A percentile compares a stretch with the other conserved stretches of the same genome.
phyloP scores from a whole-genome alignment of 768 basidiomycete genomes.

The Leccinum barrowsii region DNA sequence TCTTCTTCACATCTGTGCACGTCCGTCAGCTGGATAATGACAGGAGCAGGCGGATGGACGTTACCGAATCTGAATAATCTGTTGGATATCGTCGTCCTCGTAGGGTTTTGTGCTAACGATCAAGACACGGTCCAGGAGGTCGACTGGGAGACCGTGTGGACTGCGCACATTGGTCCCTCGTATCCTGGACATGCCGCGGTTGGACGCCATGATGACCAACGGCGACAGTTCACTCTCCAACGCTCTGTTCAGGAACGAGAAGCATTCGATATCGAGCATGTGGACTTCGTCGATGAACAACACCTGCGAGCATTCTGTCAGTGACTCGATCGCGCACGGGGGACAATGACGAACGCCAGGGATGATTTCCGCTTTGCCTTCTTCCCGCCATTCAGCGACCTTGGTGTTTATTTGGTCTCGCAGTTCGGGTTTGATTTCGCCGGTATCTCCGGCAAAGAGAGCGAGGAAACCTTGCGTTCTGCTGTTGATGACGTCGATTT shows the following conservation, averaged over 20 bases:
- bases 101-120: conserved; percentile 95
- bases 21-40: conserved; percentile 1
- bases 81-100: conserved; percentile 72
- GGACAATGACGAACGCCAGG: conserved; percentile 67
- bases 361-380: conserved; percentile 96
- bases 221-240: conserved; percentile 92
- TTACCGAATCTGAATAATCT: conserved; percentile 91
- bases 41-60: neutral
- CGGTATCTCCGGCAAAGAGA: conserved; percentile 92
- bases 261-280: conserved; percentile 99
- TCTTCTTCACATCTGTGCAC: conserved; percentile 81
- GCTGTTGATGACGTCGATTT: conserved; percentile 99
- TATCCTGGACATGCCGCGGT: conserved; percentile 92
- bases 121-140: conserved; percentile 90
- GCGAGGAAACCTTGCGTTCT: conserved; percentile 98
- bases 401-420: conserved; percentile 96
- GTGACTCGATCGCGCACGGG: neutral
- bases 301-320: conserved; percentile 49
- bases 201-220: conserved; percentile 97
- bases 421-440: conserved; percentile 97
- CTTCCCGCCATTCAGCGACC: conserved; percentile 96
- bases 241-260: conserved; percentile 96
- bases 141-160: conserved; percentile 93
- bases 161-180: conserved; percentile 92
- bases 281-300: conserved; percentile 99